Evolutionary conservation across 805 yeast species (phyloP), one percentile per base, ranked within the genome.

Genomic region (Schwanniomyces vanrijiae): DNA sequence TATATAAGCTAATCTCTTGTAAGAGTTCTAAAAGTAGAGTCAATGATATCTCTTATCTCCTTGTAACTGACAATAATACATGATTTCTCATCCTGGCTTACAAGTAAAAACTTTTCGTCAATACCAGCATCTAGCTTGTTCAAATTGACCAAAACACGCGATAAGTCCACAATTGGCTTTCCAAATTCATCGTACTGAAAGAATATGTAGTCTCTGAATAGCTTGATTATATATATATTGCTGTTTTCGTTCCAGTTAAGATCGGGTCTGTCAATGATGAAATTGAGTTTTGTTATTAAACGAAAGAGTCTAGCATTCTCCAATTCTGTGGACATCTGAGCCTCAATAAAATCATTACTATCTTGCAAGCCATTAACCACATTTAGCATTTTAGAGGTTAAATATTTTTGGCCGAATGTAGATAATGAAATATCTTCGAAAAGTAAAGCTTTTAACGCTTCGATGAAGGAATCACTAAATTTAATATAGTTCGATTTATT

Each of bases 61-160:
- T 86, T 87, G 65, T 86, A 94, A 56, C 91, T 82, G 45, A 89
- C 86, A 35, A 94, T 84, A 50, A 94, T 71, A 63, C 97, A 90
- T 39, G 82, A 85, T 71, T 83, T 84, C 61, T 90, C 96, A 63
- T 91, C 96, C 9, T 86, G 80, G 28, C 94, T 84, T 0, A 90
- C 89, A 44, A 94, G 75, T 62, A 91, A 70, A 13, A 94, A 67
- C 54, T 81, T 83, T 66, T 94, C 99, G 43, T 88, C 90, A 28
- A 86, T 77, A 1, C 97, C 98, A 5, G 92, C 95, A 61, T 94
- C 99, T 53, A 94, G 72, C 66, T 92, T 94, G 68, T 92, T 92
- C 58, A 94, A 71, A 56, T 86, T 81, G 42, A 81, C 73, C 50
- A 94, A 69, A 5, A 90, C 91, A 62, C 90, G 90, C 0, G 90